Evolutionary conservation across 2,329 filamentous ascomycete genomes (phyloP), one percentile per base, ranked within the genome.

Genomic region (Aspergillus tanneri): DNA sequence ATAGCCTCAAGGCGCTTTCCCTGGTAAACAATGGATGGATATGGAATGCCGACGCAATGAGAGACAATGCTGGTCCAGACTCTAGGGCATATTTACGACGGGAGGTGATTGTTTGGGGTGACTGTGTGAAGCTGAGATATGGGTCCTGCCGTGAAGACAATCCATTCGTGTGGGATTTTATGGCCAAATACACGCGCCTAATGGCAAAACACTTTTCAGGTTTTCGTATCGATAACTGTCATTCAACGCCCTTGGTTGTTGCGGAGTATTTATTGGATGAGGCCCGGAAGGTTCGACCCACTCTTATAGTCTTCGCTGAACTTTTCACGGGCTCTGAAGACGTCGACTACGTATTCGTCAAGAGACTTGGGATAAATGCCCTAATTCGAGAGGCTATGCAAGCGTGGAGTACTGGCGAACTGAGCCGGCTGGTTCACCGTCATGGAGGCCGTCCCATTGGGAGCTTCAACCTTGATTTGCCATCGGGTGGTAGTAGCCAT

Each of bases 361-460:
- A 95, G 73, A 83, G 90, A 19, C 82, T 99, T 2, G 93, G 93
- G 5, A 79, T 99, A 47, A 95, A 88, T 67, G 89, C 90, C 5
- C 79, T 99, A 42, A 96, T 99, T 57, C 85, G 93, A 50, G 93
- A 99, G 72, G 92, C 92, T 9, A 99, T 99, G 95, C 93, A 99
- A 68, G 88, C 91, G 24, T 97, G 92, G 92, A 92, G 87, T 65
- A 96, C 93, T 1, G 88, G 83, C 9, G 95, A 99, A 69, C 78
- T 99, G 54, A 96, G 91, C 70, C 81, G 91, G 37, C 79, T 99
- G 25, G 91, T 99, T 9, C 95, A 99, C 71, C 86, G 86, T 54
- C 91, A 99, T 67, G 92, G 90, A 24, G 93, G 93, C 28, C 84
- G 90, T 21, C 93, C 95, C 0, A 96, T 99, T 64, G 93, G 93